Evolutionary conservation across 805 yeast genomes (phyloP).

Genomic region (Wickerhamomyces silvicola): DNA sequence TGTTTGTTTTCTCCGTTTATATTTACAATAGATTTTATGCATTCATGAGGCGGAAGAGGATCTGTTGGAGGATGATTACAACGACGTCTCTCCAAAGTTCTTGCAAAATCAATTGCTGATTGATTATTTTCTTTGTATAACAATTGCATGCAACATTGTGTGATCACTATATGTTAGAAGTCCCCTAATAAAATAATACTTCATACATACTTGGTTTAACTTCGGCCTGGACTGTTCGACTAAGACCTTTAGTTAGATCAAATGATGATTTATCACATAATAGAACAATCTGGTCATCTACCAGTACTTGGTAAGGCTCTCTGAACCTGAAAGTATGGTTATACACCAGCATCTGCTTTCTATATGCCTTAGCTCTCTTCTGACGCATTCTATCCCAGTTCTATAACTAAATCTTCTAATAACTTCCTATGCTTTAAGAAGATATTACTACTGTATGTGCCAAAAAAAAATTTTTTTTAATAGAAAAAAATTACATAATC

Average conservation of each 20-base stretch:
- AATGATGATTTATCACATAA: slow-evolving; percentile 61
- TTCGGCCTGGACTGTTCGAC: slow-evolving; percentile 77
- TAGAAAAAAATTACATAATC: too few relatives aligned
- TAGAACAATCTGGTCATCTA: slow-evolving; percentile 73
- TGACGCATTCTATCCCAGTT: slow-evolving; percentile 63
- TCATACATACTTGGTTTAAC: slow-evolving; percentile 50
- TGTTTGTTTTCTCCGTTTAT: slow-evolving; percentile 80
- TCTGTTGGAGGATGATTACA: slow-evolving; percentile 75
- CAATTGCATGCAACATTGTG: slow-evolving; percentile 92
- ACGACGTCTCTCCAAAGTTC: slow-evolving; percentile 81
- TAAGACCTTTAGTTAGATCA: slow-evolving; percentile 75
- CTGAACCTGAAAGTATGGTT: slow-evolving; percentile 85
- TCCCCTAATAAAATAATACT: not conserved
- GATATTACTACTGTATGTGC: too few relatives aligned
- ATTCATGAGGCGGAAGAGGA: slow-evolving; percentile 62
- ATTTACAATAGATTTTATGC: slow-evolving; percentile 64
- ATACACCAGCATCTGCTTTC: slow-evolving; percentile 85
- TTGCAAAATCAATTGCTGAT: slow-evolving; percentile 74
- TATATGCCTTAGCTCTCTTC: slow-evolving; percentile 89
- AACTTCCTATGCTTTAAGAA: not conserved
- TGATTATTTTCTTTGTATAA: slow-evolving; percentile 69
- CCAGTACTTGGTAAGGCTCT: slow-evolving; percentile 85
- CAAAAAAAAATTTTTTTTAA: too few relatives aligned
- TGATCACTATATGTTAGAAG: slow-evolving; percentile 45
- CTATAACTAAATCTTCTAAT: not conserved